Evolutionary conservation across 306 rosid genomes (phyloP).

Genomic region (Albizia julibrissin): DNA sequence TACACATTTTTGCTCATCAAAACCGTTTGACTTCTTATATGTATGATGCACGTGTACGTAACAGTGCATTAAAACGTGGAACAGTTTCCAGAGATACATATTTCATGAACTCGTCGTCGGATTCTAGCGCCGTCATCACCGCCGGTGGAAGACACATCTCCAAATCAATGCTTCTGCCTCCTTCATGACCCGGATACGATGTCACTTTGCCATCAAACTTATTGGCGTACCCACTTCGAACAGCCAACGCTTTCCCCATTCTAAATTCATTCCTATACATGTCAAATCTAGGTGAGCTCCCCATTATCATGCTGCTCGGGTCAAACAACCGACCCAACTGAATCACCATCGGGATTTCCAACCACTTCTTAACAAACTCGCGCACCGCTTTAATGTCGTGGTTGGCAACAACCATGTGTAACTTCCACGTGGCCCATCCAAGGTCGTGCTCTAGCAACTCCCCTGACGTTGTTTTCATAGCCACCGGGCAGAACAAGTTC

Average conservation of each 20-base stretch:
- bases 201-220: conserved; percentile 54
- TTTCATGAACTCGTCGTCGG: conserved; percentile 52
- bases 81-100: conserved; percentile 20
- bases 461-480: not conserved
- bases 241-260: conserved; percentile 50
- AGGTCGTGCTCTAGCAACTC: conserved; percentile 44
- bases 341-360: conserved; percentile 24
- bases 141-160: conserved; percentile 48
- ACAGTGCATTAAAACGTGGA: not conserved
- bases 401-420: conserved; percentile 46
- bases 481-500: not conserved
- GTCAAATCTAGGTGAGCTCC: conserved; percentile 63
- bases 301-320: conserved; percentile 36
- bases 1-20: too few species aligned
- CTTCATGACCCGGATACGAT: conserved; percentile 46
- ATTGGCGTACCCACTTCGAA: conserved; percentile 54
- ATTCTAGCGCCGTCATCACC: conserved; percentile 50
- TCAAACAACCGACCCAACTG: not conserved
- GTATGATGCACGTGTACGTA: too few species aligned
- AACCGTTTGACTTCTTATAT: too few species aligned
- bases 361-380: conserved; percentile 21
- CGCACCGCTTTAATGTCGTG: conserved; percentile 19
- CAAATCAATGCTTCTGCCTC: conserved; percentile 65
- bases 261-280: conserved; percentile 59
- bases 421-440: conserved; percentile 67